phyloP scores from a whole-genome alignment of 495 filamentous ascomycete genomes.

The Cercophora scortea region DNA sequence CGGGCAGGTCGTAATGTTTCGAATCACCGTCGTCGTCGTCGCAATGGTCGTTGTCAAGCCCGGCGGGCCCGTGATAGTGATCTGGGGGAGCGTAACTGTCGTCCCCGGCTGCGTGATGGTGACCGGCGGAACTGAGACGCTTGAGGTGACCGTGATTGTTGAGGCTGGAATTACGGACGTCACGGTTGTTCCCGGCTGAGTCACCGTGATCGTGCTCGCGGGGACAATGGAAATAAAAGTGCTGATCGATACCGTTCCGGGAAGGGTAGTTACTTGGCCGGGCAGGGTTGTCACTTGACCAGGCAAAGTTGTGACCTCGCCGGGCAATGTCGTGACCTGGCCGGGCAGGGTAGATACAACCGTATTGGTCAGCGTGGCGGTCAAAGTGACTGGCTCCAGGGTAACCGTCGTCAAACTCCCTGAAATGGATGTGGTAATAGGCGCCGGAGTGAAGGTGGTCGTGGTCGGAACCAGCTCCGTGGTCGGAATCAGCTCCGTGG shows the following conservation, averaged over 20 bases:
- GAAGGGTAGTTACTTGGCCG: conserved; percentile 13
- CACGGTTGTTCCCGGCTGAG: conserved; percentile 10
- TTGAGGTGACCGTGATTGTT: conserved; percentile 13
- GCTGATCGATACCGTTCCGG: conserved; percentile 15
- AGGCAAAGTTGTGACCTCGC: neutral
- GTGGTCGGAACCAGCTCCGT: neutral
- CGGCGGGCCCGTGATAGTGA: neutral
- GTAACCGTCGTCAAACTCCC: conserved; percentile 15
- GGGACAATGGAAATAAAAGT: conserved; percentile 13
- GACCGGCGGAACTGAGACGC: too few species aligned
- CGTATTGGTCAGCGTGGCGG: neutral
- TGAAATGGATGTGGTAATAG: conserved; percentile 9
- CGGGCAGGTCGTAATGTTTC: conserved; percentile 9
- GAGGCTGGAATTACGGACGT: conserved; percentile 21
- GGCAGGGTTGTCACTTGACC: neutral
- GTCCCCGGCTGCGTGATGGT: conserved; percentile 13
- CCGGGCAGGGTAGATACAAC: conserved; percentile 10
- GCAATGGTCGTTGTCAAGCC: neutral
- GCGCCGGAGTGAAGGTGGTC: conserved; percentile 9
- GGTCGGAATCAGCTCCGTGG: neutral
- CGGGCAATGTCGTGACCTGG: conserved; percentile 10
- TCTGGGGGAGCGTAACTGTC: neutral
- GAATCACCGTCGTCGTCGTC: conserved; percentile 1
- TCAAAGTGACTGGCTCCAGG: neutral
- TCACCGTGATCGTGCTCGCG: conserved; percentile 16